Percentiles rank a stretch among this genome's conserved stretches.
Conservation (phyloP, 116 monocot species). For the Zostera marina region DNA sequence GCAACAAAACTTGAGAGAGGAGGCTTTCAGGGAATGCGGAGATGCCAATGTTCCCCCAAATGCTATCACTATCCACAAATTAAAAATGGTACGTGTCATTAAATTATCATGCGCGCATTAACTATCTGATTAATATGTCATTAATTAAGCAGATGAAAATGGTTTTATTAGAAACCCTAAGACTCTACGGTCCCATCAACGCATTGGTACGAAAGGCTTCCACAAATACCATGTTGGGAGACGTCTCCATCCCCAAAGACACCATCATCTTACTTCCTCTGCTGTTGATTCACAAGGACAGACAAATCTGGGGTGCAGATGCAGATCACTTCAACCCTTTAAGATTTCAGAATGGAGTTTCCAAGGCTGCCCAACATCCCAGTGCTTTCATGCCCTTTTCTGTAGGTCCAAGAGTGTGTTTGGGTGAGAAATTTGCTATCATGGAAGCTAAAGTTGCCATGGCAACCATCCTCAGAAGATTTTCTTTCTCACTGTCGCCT, state of each 20-base stretch:
- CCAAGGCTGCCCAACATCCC: conserved; percentile 13
- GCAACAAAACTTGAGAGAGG: conserved; percentile 23
- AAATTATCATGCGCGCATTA: too few species aligned
- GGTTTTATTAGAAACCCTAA: conserved; percentile 61
- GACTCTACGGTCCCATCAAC: conserved; percentile 35
- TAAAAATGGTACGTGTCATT: conserved; percentile 35
- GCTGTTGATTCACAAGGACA: conserved; percentile 14
- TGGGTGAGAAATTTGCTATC: conserved; percentile 67
- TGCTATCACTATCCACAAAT: conserved; percentile 11
- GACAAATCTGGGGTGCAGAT: conserved; percentile 47
- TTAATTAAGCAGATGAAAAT: conserved; percentile 34
- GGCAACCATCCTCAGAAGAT: conserved; percentile 40
- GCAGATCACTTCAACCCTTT: conserved; percentile 48
- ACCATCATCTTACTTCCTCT: conserved; percentile 35
- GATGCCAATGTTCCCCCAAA: conserved; percentile 4
- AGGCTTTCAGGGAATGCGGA: conserved; percentile 16
- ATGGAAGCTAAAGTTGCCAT: conserved; percentile 47
- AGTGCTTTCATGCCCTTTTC: conserved; percentile 56
- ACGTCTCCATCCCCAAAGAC: conserved; percentile 46
- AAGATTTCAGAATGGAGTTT: conserved; percentile 18
- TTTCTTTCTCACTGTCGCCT: conserved; percentile 34
- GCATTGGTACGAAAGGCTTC: conserved; percentile 34
- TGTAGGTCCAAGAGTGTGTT: conserved; percentile 38
- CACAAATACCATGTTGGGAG: conserved; percentile 35
- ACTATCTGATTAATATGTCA: neutral